Conservation (phyloP, 2,329 filamentous ascomycete species). For the Cercospora canescens region DNA sequence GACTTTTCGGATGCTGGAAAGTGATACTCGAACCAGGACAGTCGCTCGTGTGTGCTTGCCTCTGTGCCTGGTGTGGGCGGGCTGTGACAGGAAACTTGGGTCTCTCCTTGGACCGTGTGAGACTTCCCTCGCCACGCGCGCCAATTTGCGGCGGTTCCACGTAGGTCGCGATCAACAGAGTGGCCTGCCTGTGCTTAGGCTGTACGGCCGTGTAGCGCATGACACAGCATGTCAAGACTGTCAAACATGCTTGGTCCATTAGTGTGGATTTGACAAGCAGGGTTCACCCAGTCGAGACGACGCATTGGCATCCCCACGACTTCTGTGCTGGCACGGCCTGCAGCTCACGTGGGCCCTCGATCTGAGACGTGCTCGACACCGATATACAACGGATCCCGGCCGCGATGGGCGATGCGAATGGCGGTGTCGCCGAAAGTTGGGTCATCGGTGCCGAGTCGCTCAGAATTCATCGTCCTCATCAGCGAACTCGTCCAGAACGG, state of each 20-base stretch:
- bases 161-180: background rate
- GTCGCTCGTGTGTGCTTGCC: background rate
- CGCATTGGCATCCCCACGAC: background rate
- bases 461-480: constrained; percentile 73
- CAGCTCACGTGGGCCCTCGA: background rate
- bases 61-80: background rate
- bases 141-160: background rate
- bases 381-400: background rate
- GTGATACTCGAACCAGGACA: background rate
- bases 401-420: background rate
- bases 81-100: background rate
- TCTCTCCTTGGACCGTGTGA: background rate
- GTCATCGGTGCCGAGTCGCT: constrained; percentile 3
- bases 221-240: background rate
- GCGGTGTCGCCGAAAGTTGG: constrained; percentile 4
- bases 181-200: too few relatives aligned
- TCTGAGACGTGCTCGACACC: background rate
- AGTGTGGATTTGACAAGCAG: constrained; percentile 12
- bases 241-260: constrained; percentile 1
- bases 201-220: background rate
- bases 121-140: background rate
- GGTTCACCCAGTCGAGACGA: constrained; percentile 7
- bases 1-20: background rate
- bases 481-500: constrained; percentile 65
- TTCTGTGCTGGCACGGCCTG: constrained; percentile 7